These are phyloP conservation scores for Globisporangium mamillatum DNA, from an alignment of 352 stramenopile genomes.

Conservation along the genomic window DNA sequence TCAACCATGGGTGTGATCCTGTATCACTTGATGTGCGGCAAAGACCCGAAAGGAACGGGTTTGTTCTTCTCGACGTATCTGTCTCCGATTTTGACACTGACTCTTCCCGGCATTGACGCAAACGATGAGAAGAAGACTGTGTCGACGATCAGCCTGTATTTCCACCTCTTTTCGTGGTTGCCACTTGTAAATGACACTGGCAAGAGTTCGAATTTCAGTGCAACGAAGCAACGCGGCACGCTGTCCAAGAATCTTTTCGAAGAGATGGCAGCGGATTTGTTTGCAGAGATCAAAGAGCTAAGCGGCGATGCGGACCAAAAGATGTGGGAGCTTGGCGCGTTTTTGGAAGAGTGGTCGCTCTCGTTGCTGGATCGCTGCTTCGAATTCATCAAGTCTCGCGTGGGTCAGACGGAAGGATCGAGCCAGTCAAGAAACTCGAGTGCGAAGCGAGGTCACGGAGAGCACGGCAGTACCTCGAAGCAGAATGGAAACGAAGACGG, in stretches of 20 bases:
- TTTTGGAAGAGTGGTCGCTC: slow-evolving; percentile 69
- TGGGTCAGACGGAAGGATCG: slow-evolving; percentile 31
- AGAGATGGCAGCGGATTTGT: slow-evolving; percentile 44
- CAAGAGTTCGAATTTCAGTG: slow-evolving; percentile 32
- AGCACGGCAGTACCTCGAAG: slow-evolving; percentile 19
- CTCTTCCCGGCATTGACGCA: slow-evolving; percentile 66
- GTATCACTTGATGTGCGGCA: slow-evolving; percentile 61
- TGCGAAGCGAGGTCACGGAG: slow-evolving; percentile 15
- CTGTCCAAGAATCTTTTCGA: slow-evolving; percentile 35
- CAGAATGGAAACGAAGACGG: slow-evolving; percentile 37
- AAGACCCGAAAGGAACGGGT: slow-evolving; percentile 36
- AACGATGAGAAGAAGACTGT: slow-evolving; percentile 80
- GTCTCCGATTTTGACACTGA: slow-evolving; percentile 53
- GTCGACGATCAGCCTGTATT: slow-evolving; percentile 65
- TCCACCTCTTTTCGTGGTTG: slow-evolving; percentile 63
- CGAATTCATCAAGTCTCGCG: slow-evolving; percentile 57
- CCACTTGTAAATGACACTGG: slow-evolving; percentile 64
- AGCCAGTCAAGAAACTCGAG: slow-evolving; percentile 17
- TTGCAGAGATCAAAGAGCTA: slow-evolving; percentile 30
- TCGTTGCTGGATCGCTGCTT: slow-evolving; percentile 61
- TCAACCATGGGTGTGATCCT: slow-evolving; percentile 60
- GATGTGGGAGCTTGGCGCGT: slow-evolving; percentile 55
- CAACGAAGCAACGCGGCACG: slow-evolving; percentile 33
- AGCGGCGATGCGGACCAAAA: slow-evolving; percentile 38
- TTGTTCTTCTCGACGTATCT: slow-evolving; percentile 62